Evolutionary conservation across 83 land plant species (phyloP).

Genomic region (Picea abies): DNA sequence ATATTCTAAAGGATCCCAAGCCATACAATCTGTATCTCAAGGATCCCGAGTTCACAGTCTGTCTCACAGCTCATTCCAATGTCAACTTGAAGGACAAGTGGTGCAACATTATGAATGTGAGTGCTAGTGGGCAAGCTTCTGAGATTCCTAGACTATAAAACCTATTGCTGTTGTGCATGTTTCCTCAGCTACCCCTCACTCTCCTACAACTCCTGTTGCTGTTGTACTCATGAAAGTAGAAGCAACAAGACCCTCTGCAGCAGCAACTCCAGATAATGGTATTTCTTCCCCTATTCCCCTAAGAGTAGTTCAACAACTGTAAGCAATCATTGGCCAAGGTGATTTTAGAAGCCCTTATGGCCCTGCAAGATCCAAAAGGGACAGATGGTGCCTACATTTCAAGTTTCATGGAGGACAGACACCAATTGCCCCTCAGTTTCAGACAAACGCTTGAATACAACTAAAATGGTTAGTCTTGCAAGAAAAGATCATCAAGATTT

Average conservation of each 20-base stretch:
- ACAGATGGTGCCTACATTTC: slow-evolving; percentile 35
- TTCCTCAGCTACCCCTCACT: neutral
- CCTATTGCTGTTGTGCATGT: slow-evolving; percentile 14
- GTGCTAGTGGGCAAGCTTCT: slow-evolving; percentile 36
- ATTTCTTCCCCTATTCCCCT: slow-evolving; percentile 1
- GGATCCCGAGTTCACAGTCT: slow-evolving; percentile 52
- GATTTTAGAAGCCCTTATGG: slow-evolving; percentile 54
- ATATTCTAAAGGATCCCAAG: too few relatives aligned
- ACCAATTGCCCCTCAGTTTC: slow-evolving; percentile 30
- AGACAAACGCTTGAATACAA: slow-evolving; percentile 25
- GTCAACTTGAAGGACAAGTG: slow-evolving; percentile 83
- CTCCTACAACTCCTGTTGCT: slow-evolving; percentile 2
- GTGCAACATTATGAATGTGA: slow-evolving; percentile 58
- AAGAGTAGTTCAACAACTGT: slow-evolving; percentile 22
- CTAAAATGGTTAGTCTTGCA: slow-evolving; percentile 26
- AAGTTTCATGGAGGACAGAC: slow-evolving; percentile 39
- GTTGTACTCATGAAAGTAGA: neutral
- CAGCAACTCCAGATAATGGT: neutral
- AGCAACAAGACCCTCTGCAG: slow-evolving; percentile 4
- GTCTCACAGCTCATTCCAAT: slow-evolving; percentile 57
- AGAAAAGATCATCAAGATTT: slow-evolving; percentile 29
- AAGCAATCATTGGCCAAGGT: slow-evolving; percentile 22
- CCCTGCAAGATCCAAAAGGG: slow-evolving; percentile 44
- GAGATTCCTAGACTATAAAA: slow-evolving; percentile 30
- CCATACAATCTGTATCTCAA: slow-evolving; percentile 20